Evolutionary conservation across 75 land plant species (phyloP).

Genomic region (Picea glauca): DNA sequence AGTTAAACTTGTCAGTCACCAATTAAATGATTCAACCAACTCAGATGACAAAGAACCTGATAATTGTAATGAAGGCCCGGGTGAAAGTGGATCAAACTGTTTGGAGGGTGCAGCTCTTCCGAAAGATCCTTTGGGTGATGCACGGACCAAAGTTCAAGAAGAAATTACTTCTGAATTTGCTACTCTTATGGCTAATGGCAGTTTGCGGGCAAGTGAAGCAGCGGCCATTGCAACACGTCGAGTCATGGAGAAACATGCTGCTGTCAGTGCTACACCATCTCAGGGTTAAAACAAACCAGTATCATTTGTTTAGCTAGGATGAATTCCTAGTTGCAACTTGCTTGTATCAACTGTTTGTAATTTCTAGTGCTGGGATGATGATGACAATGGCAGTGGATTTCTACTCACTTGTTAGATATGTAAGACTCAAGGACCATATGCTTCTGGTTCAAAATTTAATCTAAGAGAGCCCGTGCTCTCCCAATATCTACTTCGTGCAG

Average conservation of each 20-base stretch:
- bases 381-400: too few relatives aligned
- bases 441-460: too few relatives aligned
- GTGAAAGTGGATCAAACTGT: background rate
- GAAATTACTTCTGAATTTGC: slow-evolving; percentile 87
- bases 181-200: slow-evolving; percentile 87
- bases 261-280: slow-evolving; percentile 21
- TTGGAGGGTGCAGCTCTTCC: background rate
- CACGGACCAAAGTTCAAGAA: slow-evolving; percentile 66
- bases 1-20: background rate
- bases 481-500: too few relatives aligned
- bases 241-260: slow-evolving; percentile 87
- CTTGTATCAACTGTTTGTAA: too few relatives aligned
- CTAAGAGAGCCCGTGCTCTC: too few relatives aligned
- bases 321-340: background rate
- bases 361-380: too few relatives aligned
- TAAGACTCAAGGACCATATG: too few relatives aligned
- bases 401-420: too few relatives aligned
- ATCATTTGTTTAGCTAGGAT: background rate
- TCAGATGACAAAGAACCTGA: background rate
- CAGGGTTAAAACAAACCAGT: slow-evolving; percentile 17
- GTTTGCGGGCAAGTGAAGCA: slow-evolving; percentile 89
- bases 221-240: slow-evolving; percentile 90
- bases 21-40: background rate
- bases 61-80: background rate
- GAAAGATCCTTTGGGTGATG: slow-evolving; percentile 57